Base-by-base conservation (phyloP, 1,139 yeast genomes). In the Entelexis sorbosivorans region DNA sequence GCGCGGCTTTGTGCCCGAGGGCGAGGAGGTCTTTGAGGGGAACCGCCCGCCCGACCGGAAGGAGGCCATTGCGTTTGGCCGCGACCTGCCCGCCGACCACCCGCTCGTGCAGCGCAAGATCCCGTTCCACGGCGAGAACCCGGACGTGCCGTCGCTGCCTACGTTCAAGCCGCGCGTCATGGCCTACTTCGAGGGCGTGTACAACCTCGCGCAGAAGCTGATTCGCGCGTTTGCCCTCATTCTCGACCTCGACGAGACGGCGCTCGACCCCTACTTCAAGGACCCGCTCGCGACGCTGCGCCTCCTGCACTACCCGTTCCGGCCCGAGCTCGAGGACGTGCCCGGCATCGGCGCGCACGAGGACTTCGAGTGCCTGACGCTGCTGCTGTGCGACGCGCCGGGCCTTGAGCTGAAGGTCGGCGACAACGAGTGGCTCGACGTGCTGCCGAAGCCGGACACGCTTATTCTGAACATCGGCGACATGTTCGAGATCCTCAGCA, bases 331-430 rank as follows among this genome's bases (percentile, higher is more conserved):
- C 2, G 62, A 59, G 35, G 61, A 58, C n/a, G 63, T 59, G 35
- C 56, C 32, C 11, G 71, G 70, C 2, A 64, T 69, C 45, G 72
- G 72, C 8, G 71, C 70, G 1, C 73, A 69, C 54, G 67, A 70
- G 6, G 73, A 69, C 54, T 67, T 66, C 52, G 71, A 69, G 34
- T 62, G 68, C 16, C 55, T 69, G 38, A 69, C 73, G 0, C 60
- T 69, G 52, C 60, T 69, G 10, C 33, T 48, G 22, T 22, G 50
- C 28, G 48, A 50, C 31, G 47, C 50, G 22, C 52, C 57, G 22
- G 79, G 83, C 1, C 69, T 81, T 24, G 82, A 81, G 60, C 85
- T 81, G 3, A 77, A 79, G 58, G 77, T 77, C 59, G 75, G 75
- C 59, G 73, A 74, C 48, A 85, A 85, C 8, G 65, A 77, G 36